A percentile compares a stretch with the other conserved stretches of the same genome.
Conservation (phyloP, 768 basidiomycete genomes). For the Calocera cornea region DNA sequence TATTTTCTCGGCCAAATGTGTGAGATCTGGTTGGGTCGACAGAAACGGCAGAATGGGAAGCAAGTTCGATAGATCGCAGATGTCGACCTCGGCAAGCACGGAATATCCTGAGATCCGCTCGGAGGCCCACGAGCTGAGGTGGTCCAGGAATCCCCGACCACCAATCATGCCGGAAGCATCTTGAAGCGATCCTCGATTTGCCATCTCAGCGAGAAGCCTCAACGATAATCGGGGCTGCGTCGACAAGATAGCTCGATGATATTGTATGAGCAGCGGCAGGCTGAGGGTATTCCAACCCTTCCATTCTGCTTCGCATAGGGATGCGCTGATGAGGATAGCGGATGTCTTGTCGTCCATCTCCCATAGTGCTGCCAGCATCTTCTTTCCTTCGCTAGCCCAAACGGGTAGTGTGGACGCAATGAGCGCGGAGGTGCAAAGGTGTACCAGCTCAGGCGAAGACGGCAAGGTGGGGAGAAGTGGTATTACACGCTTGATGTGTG, state of each 20-base stretch:
- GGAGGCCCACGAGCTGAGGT: not conserved
- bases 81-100: not conserved
- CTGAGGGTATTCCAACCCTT: not conserved
- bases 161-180: not conserved
- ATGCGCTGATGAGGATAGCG: not conserved
- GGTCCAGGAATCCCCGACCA: not conserved
- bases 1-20: conserved; percentile 2
- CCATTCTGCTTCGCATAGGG: not conserved
- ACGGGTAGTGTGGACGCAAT: not conserved
- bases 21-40: not conserved
- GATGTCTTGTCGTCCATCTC: not conserved
- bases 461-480: not conserved
- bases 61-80: conserved; percentile 8
- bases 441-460: not conserved
- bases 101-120: not conserved
- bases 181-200: not conserved
- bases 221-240: not conserved
- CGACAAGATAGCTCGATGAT: not conserved
- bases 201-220: not conserved
- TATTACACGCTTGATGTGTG: not conserved
- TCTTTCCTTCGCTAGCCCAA: not conserved
- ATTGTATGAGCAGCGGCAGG: not conserved
- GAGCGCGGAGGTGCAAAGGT: not conserved
- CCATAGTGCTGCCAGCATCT: not conserved
- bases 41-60: conserved; percentile 9